A percentile compares a stretch with the other conserved stretches of the same genome.
Conservation (phyloP, 2,329 filamentous ascomycete genomes). For the Podosphaera aphanis region DNA sequence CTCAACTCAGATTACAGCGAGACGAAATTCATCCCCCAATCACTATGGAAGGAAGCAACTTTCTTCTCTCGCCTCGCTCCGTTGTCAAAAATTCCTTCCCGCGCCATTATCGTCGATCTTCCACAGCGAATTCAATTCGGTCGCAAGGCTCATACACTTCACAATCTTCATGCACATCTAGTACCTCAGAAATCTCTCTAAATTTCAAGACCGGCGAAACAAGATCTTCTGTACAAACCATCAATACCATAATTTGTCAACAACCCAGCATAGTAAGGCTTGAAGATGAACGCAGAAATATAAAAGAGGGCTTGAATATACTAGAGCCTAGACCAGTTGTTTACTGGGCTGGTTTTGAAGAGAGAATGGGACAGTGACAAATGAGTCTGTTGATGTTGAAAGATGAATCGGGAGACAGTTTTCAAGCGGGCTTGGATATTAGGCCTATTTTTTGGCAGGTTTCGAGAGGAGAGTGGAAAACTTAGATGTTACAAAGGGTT, state of each 20-base stretch:
- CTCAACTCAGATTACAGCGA: background rate
- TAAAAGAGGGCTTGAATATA: constrained; percentile 28
- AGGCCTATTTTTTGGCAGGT: too few species aligned
- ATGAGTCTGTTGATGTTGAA: background rate
- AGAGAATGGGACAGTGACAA: constrained; percentile 23
- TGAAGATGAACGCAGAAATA: constrained; percentile 31
- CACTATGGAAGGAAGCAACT: background rate
- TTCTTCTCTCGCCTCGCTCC: constrained; percentile 17
- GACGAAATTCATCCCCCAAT: background rate
- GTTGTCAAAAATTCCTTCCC: constrained; percentile 28
- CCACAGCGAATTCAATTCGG: constrained; percentile 14
- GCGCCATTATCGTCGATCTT: constrained; percentile 18
- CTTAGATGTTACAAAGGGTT: too few species aligned
- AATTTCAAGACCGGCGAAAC: background rate
- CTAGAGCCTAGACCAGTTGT: constrained; percentile 38
- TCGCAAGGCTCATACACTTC: constrained; percentile 21
- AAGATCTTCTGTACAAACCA: constrained; percentile 6
- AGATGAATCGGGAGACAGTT: too few species aligned
- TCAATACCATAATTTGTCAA: constrained; percentile 32
- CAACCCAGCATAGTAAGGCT: constrained; percentile 32
- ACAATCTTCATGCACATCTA: background rate
- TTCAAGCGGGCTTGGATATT: too few species aligned
- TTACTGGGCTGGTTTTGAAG: constrained; percentile 39
- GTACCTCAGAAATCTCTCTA: background rate
- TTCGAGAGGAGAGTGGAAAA: too few species aligned